Conservation (phyloP, 1,284 basidiomycete species). For the Anthracocystis setariae region DNA sequence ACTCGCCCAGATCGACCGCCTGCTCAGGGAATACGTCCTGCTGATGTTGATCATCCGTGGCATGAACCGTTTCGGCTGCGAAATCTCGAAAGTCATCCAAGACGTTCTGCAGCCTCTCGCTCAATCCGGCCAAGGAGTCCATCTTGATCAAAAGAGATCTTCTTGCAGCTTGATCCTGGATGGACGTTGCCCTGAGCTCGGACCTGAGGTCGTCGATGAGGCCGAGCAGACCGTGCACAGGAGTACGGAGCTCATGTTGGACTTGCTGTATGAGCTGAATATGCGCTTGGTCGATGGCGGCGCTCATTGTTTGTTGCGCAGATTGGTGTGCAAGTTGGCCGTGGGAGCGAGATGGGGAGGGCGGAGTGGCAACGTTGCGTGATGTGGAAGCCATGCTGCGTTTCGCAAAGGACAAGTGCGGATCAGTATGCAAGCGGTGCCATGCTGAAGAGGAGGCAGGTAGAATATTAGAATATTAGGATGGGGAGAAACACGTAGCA, state of each 20-base stretch:
- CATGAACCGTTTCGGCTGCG: conserved; percentile 40
- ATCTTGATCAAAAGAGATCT: conserved; percentile 28
- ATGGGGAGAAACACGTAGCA: too few species aligned
- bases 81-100: conserved; percentile 48
- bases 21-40: conserved; percentile 31
- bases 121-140: conserved; percentile 36
- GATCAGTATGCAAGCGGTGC: too few species aligned
- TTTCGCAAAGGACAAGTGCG: too few species aligned
- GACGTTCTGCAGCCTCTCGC: conserved; percentile 36
- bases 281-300: conserved; percentile 46
- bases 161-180: conserved; percentile 6
- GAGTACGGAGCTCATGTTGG: conserved; percentile 56
- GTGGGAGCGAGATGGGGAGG: not conserved
- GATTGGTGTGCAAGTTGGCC: conserved; percentile 32
- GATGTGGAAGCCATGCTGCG: too few species aligned
- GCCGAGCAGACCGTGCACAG: conserved; percentile 46
- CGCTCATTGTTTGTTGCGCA: conserved; percentile 25
- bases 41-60: conserved; percentile 30
- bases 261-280: conserved; percentile 52
- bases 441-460: too few species aligned
- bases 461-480: too few species aligned
- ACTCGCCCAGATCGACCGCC: conserved; percentile 38
- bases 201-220: conserved; percentile 27
- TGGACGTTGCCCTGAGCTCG: conserved; percentile 16
- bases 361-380: too few species aligned